Evolutionary conservation across 352 stramenopile genomes (phyloP), one percentile per base, ranked within the genome.

Genomic region (Phytopythium mirpurense): DNA sequence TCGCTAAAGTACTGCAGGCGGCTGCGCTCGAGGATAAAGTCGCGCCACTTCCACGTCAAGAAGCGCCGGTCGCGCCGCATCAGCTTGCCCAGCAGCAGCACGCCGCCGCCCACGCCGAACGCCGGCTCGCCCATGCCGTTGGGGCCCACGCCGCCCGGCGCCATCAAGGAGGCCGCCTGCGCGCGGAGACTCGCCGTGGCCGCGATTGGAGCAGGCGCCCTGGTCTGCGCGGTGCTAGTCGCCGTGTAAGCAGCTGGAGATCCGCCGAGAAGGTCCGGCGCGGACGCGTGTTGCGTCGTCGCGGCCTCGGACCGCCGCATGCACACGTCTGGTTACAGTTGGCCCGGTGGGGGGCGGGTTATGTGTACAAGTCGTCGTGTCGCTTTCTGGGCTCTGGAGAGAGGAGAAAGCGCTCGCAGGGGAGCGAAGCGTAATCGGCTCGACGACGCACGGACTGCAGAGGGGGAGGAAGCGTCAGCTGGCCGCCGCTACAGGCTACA

Each of bases 1-100:
- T 82, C 67, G 54, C 73, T 90, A 51, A 87, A 90, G 72, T 88
- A 88, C 63, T 88, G 80, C 50, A 90, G 59, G 1, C 80, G 69
- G 44, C 68, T 62, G 51, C 74, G 70, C 57, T 93, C 79, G 36
- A 93, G 57, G 45, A 83, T 78, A 45, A 93, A 88, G 54, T 93
- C 78, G 49, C 83, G 76, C 75, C 78, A 88, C 49, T 93, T 93
- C 83, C 83, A 93, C 62, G 79, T 90, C 43, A 86, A 70, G 36
- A 93, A 74, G 34, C 75, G 83, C 18, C 83, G 79, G 61, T 90
- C 79, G 34, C 79, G 74, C 19, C 76, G 76, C 74, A 90, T 76
- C 54, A 93, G 71, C 60, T 86, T 87, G 49, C 79, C 79, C 10
- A 85, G 70, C 21, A 86, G 64, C 47, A 83, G 51, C 23, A 78